Evolutionary conservation across 139 green algal species (phyloP), one percentile per base, ranked within the genome.

Genomic region (Deuterostichococcus epilithicus): DNA sequence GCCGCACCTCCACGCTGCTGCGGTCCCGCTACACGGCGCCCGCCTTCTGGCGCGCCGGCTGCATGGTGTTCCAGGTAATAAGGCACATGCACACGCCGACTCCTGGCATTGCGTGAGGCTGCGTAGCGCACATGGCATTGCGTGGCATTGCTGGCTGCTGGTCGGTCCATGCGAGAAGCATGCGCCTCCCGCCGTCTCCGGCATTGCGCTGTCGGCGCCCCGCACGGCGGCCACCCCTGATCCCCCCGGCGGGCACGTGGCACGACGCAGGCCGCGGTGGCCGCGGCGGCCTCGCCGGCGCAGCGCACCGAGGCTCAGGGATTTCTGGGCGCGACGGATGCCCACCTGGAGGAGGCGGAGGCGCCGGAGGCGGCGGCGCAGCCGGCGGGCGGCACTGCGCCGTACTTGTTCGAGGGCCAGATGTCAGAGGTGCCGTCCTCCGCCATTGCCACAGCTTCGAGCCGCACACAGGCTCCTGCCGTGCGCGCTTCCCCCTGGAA

Each of bases 351-450:
- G 1, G 77, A 81, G 20, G 77, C 13, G 5, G 67, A 35, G 42
- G 38, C 38, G 2, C 30, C 47, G 1, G 30, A 44, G 1, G 25
- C 35, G 1, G 38, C 63, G 38, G 58, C 13, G 18, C 20, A 36
- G 32, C n/a, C 65, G 47, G 23, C 75, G 15, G 44, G 25, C 39
- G 42, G 42, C 30, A 35, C 32, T 22, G 10, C 38, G 5, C 26
- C 13, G 20, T 83, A 76, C 28, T 35, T 83, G 32, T 83, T 83
- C 70, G 79, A 83, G 35, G 79, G 79, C 37, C 78, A 83, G 68
- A 71, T 83, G 28, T 59, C 39, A 20, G 25, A 22, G 58, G 67
- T 84, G 0, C n/a, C 33, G 73, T 47, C 34, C 6, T 32, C 36
- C 32, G 1, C 30, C 75, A 35, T 45, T 36, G 30, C 36, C 13